Evolutionary conservation across 2,329 filamentous ascomycete genomes (phyloP), one percentile per base, ranked within the genome.

Genomic region (Phialophora verrucosa): DNA sequence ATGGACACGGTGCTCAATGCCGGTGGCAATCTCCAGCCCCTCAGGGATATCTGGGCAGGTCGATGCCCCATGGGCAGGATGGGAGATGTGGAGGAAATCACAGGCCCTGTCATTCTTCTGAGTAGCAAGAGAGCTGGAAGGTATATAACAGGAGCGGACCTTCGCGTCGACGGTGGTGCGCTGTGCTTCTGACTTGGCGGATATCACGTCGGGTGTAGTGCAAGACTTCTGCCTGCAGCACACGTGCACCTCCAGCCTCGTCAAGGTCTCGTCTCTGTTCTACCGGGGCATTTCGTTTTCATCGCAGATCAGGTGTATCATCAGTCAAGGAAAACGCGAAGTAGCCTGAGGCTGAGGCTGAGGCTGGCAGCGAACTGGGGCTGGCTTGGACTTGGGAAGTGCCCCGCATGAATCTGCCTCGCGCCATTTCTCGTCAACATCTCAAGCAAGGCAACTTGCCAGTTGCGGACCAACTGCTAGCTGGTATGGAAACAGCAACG

Each of bases 1-100:
- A 91, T 92, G 87, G 90, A 91, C 72, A 92, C 90, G 0, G 85
- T 91, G 12, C 77, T 93, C 56, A 93, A 92, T 73, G 87, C 87
- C 66, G 88, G 88, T 0, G 82, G 84, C 7, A 85, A 85, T 0
- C 75, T 91, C 55, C 81, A 81, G 11, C 80, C 81, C 44, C 83
- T 83, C 44, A 80, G 85, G 64, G 78, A 78, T 32, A 80, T 83
- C 1, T 91, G 89, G 89, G 80, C 80, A 25, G 78, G 78, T 38
- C 79, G 87, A 63, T 88, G 88, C 73, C 88, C 89, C 0, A 83
- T 84, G 76, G 88, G 88, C 0, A 79, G 89, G 32, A 90, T 91
- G 87, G 88, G 88, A 0, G 72, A 80, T 67, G 85, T 86, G 0
- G 83, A 85, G 72, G 89, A 91, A 76, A 72, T 91, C 57, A 85